Evolutionary conservation across 2,329 filamentous ascomycete genomes (phyloP).

Genomic region (Biscogniauxia marginata): DNA sequence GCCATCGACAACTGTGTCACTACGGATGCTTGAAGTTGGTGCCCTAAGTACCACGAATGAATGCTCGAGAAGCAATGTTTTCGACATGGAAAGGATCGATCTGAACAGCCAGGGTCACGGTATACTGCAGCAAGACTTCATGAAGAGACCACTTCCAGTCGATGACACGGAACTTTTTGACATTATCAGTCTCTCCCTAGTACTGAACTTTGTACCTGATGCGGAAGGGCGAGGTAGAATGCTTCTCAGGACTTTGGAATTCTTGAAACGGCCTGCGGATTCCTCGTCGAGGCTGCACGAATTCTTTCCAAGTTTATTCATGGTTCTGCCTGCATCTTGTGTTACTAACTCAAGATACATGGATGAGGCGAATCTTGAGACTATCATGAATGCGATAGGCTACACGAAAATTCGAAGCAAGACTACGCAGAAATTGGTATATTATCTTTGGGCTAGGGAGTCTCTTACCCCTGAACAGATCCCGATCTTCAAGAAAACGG

Average conservation of each 20-base stretch:
- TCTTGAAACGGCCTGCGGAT: slow-evolving; percentile 50
- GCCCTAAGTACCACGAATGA: slow-evolving; percentile 82
- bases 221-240: slow-evolving; percentile 75
- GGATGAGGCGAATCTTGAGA: slow-evolving; percentile 64
- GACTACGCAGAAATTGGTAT: slow-evolving; percentile 78
- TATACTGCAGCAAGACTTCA: slow-evolving; percentile 90
- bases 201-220: slow-evolving; percentile 91
- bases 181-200: slow-evolving; percentile 85
- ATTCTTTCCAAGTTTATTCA: slow-evolving; percentile 71
- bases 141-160: slow-evolving; percentile 75
- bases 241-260: slow-evolving; percentile 72
- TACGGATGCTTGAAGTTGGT: slow-evolving; percentile 83
- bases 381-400: slow-evolving; percentile 76
- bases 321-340: slow-evolving; percentile 87
- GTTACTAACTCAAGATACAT: slow-evolving; percentile 89
- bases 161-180: slow-evolving; percentile 69
- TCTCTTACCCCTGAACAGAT: slow-evolving; percentile 17
- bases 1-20: slow-evolving; percentile 18
- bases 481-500: slow-evolving; percentile 64
- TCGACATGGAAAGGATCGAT: slow-evolving; percentile 82
- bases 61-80: slow-evolving; percentile 69
- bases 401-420: slow-evolving; percentile 68
- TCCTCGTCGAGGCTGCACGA: slow-evolving; percentile 25
- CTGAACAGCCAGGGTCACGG: slow-evolving; percentile 79
- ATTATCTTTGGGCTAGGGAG: slow-evolving; percentile 75